Evolutionary conservation across 176 grass and related monocot genomes (phyloP), one percentile per base, ranked within the genome.

Genomic region (Areca catechu): DNA sequence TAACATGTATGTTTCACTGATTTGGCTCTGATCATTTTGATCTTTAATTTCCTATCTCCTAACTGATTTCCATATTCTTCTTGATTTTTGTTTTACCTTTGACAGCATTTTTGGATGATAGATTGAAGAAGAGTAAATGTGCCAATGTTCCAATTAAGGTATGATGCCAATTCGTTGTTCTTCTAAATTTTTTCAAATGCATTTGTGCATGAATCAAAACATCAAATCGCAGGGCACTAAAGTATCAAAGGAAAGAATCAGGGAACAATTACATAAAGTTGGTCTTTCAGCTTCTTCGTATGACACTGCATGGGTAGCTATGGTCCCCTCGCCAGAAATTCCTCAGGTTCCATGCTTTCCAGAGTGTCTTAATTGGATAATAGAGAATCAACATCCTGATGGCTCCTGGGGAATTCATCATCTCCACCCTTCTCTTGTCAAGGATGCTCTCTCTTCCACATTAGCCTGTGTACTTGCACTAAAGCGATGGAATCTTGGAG

Each of bases 261-360:
- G 68, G 51, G 60, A 76, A 29, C 70, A 89, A 22, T 71, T 95
- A 52, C 58, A 23, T 7, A 58, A 29, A 53, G 29, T 62, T 1
- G 24, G 83, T 34, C 22, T 75, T 12, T 43, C 28, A 0, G 24
- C 69, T 19, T 95, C 90, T 60, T 57, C 66, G 0, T 95, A 95
- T 18, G 90, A 89, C 73, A 86, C 85, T 0, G 82, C 90, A 37
- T 95, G 90, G 90, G 79, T 89, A 37, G 83, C 90, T 14, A 89
- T 89, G 90, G 90, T 95, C 9, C 82, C 90, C 15, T 23, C 62
- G 22, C 72, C 29, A 16, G 76, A 37, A n/a, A 85, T 67, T 22
- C 19, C 1, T 82, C 56, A 51, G 6, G 4, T 49, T 53, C 75
- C 84, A n/a, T 53, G 58, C 71, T 95, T 95, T 61, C 81, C 77